Evolutionary conservation across 768 basidiomycete species (phyloP).

Genomic region (Pisolithus sp.): DNA sequence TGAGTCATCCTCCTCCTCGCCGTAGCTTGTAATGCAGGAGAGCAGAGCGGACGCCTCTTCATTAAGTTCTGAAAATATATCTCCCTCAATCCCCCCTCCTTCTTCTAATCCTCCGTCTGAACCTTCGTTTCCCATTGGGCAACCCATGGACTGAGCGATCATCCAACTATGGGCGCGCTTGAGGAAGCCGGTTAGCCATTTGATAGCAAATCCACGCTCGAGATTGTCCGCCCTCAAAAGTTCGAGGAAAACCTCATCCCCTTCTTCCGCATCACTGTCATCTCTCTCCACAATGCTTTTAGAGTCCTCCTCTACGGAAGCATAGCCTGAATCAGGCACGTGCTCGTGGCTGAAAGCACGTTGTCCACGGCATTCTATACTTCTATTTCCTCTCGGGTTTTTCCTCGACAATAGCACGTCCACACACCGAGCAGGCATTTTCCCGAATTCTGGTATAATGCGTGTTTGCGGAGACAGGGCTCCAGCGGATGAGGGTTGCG

Average conservation of each 20-base stretch:
- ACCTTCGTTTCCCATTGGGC: slow-evolving; percentile 6
- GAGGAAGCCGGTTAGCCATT: slow-evolving; percentile 70
- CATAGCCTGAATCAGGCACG: slow-evolving; percentile 73
- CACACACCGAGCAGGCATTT: slow-evolving; percentile 3
- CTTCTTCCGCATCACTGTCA: slow-evolving; percentile 10
- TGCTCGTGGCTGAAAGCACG: slow-evolving; percentile 32
- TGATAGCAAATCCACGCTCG: slow-evolving; percentile 62
- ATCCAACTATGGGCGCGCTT: slow-evolving; percentile 53
- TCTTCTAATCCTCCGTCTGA: background rate
- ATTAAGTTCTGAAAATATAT: slow-evolving; percentile 37
- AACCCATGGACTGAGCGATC: slow-evolving; percentile 4
- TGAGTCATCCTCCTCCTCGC: slow-evolving; percentile 24
- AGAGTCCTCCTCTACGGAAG: slow-evolving; percentile 59
- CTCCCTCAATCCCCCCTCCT: slow-evolving; percentile 26
- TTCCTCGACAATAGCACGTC: slow-evolving; percentile 12
- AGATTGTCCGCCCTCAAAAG: slow-evolving; percentile 55
- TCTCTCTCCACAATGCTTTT: slow-evolving; percentile 27
- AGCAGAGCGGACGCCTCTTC: slow-evolving; percentile 57
- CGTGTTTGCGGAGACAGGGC: too few species aligned
- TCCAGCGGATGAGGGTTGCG: background rate
- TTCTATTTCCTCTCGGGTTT: slow-evolving; percentile 10
- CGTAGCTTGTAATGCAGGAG: slow-evolving; percentile 36
- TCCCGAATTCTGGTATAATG: slow-evolving; percentile 14
- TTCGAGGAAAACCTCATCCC: slow-evolving; percentile 29
- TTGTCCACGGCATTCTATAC: slow-evolving; percentile 1